Evolutionary conservation across 2,329 filamentous ascomycete species (phyloP), one percentile per base, ranked within the genome.

Genomic region (Pyrenophora graminea): DNA sequence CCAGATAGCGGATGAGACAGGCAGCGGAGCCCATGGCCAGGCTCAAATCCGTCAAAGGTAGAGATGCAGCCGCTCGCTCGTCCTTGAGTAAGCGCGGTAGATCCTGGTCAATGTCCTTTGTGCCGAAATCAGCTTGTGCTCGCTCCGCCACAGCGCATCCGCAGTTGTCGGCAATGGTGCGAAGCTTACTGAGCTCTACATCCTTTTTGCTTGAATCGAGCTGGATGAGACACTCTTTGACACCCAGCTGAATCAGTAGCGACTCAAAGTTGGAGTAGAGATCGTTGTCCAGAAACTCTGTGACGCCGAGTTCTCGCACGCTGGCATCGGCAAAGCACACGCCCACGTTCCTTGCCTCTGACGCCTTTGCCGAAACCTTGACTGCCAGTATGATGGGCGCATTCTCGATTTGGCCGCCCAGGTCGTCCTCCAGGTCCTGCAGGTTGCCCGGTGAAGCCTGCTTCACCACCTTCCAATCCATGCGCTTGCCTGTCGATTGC

Each of bases 231-330:
- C 92, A 97, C 73, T 99, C 94, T 69, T 91, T 94, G 17, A 97
- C 91, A 5, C 94, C 94, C 3, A 99, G 84, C 70, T 99, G 95
- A 61, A 99, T 99, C 45, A 99, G 84, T 15, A 99, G 81, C 3
- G 92, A 91, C 76, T 99, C 94, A 61, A 99, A 95, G 72, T 99
- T 99, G 45, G 93, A 97, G 77, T 95, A 99, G 8, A 97, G 81
- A 70, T 99, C 94, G 68, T 97, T 99, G 79, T 99, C 94, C n/a
- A 96, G 83, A 61, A 99, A 99, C 70, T 99, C 95, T 79, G 90
- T 96, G 46, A 99, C 91, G 7, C 94, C 94, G 2, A 99, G 82
- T 77, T 99, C 94, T 44, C 94, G 84, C 21, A 97, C 93, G 61
- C 91, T 97, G 1, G 95, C 94, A 78, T 99, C 94, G 6, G 94